phyloP scores from a whole-genome alignment of 1,139 yeast species.

The Scheffersomyces quercinus region DNA sequence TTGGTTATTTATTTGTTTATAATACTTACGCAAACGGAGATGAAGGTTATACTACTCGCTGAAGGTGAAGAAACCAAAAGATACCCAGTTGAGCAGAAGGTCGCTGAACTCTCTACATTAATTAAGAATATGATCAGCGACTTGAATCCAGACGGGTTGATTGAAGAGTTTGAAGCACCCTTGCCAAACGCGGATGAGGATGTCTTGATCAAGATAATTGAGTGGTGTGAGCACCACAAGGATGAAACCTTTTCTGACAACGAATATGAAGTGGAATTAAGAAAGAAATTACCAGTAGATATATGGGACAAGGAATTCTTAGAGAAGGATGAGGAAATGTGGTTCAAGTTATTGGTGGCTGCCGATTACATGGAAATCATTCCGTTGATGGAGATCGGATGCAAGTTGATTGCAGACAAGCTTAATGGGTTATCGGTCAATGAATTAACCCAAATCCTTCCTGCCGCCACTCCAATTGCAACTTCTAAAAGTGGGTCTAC shows the following conservation, averaged over 20 bases:
- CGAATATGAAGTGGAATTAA: slow-evolving; percentile 70
- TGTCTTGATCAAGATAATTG: slow-evolving; percentile 86
- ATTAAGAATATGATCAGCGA: slow-evolving; percentile 91
- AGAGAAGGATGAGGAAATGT: slow-evolving; percentile 97
- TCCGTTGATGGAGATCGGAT: slow-evolving; percentile 91
- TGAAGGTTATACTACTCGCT: slow-evolving; percentile 53
- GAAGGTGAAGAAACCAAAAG: slow-evolving; percentile 73
- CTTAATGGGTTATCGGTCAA: slow-evolving; percentile 95
- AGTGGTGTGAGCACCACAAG: slow-evolving; percentile 97
- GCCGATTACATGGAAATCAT: slow-evolving; percentile 94
- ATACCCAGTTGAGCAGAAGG: slow-evolving; percentile 74
- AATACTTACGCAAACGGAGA: slow-evolving; percentile 7
- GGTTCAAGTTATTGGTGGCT: slow-evolving; percentile 92
- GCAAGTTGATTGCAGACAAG: slow-evolving; percentile 98
- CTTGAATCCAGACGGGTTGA: slow-evolving; percentile 60
- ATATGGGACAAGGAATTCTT: slow-evolving; percentile 97
- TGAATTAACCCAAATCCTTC: slow-evolving; percentile 50
- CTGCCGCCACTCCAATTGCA: too few relatives aligned
- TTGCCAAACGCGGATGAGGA: slow-evolving; percentile 87
- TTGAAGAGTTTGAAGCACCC: slow-evolving; percentile 79
- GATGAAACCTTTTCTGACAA: slow-evolving; percentile 74
- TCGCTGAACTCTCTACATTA: slow-evolving; percentile 86
- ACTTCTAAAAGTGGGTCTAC: too few relatives aligned
- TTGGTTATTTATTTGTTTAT: background rate
- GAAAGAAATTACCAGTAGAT: slow-evolving; percentile 75